These are phyloP conservation scores for Penicillium psychrosexuale DNA, from an alignment of 2,329 filamentous ascomycete species.

Conservation along the genomic window DNA sequence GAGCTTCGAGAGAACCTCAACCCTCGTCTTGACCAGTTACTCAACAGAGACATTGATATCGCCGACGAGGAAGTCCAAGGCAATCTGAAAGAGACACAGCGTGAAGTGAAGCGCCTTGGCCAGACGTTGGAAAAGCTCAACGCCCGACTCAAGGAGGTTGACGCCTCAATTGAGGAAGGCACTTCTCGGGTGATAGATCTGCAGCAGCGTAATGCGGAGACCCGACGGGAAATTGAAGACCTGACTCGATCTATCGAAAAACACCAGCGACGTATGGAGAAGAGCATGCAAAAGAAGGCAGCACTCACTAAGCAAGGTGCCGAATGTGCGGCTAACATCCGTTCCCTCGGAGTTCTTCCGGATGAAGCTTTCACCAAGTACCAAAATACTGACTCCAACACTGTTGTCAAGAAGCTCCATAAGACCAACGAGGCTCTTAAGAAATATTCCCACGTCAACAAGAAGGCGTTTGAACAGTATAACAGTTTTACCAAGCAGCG, in stretches of 20 bases:
- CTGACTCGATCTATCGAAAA: slow-evolving; percentile 75
- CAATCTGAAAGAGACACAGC: slow-evolving; percentile 72
- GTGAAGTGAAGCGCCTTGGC: slow-evolving; percentile 75
- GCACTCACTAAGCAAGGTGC: slow-evolving; percentile 71
- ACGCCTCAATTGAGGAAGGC: slow-evolving; percentile 64
- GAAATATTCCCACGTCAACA: slow-evolving; percentile 98
- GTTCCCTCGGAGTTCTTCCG: slow-evolving; percentile 86
- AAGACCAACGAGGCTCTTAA: slow-evolving; percentile 91
- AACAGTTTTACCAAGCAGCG: slow-evolving; percentile 93
- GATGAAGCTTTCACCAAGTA: slow-evolving; percentile 94
- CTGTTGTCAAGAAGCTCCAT: slow-evolving; percentile 71
- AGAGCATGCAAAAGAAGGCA: slow-evolving; percentile 84
- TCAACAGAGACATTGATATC: slow-evolving; percentile 67
- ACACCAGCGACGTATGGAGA: slow-evolving; percentile 86
- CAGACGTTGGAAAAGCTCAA: slow-evolving; percentile 66
- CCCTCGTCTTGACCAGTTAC: slow-evolving; percentile 82
- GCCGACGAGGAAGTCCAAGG: slow-evolving; percentile 57
- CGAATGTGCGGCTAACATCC: slow-evolving; percentile 83
- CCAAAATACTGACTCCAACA: slow-evolving; percentile 73
- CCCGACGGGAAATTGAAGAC: slow-evolving; percentile 70
- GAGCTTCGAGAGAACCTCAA: slow-evolving; percentile 86
- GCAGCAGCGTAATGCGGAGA: slow-evolving; percentile 59
- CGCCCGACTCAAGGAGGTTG: slow-evolving; percentile 68
- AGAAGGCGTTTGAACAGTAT: slow-evolving; percentile 99
- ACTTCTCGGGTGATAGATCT: slow-evolving; percentile 56